A percentile compares a stretch with the other conserved stretches of the same genome.
Evolutionary conservation across 2,329 filamentous ascomycete genomes (phyloP).

Genomic region (Chaetomium strumarium): DNA sequence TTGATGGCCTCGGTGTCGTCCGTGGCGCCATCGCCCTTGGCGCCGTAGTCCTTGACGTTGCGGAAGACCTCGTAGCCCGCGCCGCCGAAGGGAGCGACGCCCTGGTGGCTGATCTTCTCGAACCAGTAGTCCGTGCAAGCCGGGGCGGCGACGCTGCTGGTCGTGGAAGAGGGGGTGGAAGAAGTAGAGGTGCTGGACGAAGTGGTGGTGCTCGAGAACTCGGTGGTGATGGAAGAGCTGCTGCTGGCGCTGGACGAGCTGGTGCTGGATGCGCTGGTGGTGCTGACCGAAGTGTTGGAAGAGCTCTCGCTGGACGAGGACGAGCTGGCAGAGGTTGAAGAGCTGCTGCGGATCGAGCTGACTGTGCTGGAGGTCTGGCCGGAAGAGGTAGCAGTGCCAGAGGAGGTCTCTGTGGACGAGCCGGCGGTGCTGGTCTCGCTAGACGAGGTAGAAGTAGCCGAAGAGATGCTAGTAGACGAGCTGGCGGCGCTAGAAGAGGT

Average conservation of each 20-base stretch:
- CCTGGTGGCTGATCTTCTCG: slow-evolving; percentile 25
- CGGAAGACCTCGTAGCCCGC: slow-evolving; percentile 25
- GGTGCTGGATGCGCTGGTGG: not conserved
- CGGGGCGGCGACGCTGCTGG: slow-evolving; percentile 7
- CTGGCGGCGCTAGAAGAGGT: not conserved
- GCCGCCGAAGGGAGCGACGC: slow-evolving; percentile 23
- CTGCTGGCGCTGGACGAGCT: not conserved
- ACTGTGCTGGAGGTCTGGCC: slow-evolving; percentile 2
- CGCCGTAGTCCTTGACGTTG: slow-evolving; percentile 26
- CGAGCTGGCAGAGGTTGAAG: not conserved
- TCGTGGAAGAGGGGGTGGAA: slow-evolving; percentile 1
- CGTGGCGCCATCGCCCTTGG: slow-evolving; percentile 23
- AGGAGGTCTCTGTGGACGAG: too few relatives aligned
- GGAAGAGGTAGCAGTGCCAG: too few relatives aligned
- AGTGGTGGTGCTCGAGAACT: not conserved
- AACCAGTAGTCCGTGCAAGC: slow-evolving; percentile 26
- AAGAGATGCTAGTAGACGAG: not conserved
- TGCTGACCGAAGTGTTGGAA: slow-evolving; percentile 4
- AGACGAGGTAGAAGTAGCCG: not conserved
- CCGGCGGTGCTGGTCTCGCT: not conserved
- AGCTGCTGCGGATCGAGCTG: not conserved
- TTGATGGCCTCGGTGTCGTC: slow-evolving; percentile 28
- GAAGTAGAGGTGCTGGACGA: not conserved
- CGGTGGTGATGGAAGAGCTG: not conserved
- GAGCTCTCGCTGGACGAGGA: not conserved